Base-by-base conservation (phyloP, 108 stramenopile genomes). In the Cyclotella atomus region DNA sequence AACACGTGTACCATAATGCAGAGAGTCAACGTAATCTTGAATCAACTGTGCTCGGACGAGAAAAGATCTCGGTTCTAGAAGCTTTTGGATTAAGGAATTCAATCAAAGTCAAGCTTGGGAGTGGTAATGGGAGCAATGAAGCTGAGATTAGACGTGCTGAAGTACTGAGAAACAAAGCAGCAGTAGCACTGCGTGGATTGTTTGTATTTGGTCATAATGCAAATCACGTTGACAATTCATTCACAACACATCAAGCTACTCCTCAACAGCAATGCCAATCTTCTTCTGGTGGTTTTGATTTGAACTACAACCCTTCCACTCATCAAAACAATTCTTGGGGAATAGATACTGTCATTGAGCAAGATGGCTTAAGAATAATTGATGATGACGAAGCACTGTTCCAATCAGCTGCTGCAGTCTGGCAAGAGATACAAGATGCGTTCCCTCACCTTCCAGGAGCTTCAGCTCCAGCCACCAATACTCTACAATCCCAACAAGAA, bases 311-410 rank as follows among this genome's bases (percentile, higher is more conserved):
- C 12, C 81, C 59, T 9, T 64, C 59, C 35, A n/a, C 71, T 16
- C 28, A 67, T 19, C 29, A 73, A 10, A 24, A 59, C 25, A 45
- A 69, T 35, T 55, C 73, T 4, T 56, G 65, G 62, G 70, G 63
- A 3, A n/a, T 63, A 28, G 25, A 15, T 19, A 33, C 45, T 45
- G 35, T 21, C 0, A 25, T 32, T 23, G 61, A 65, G 12, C 55
- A 59, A 52, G 55, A 76, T 23, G 88, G 88, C 10, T 76, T 78
- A 60, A 65, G 65, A 12, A 68, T 88, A 15, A 76, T 88, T 67
- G 88, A 88, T 29, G 88, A 88, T 53, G 77, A 86, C 47, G 85
- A 86, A 47, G 85, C 77, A 3, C 61, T 59, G 0, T 76, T 50
- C 25, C 70, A 71, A 12, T 77, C 81, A 3, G 64, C 82, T 15